A percentile compares a stretch with the other conserved stretches of the same genome.
These are phyloP conservation scores for Neurospora tetraspora DNA, from an alignment of 495 filamentous ascomycete species.

Conservation along the genomic window DNA sequence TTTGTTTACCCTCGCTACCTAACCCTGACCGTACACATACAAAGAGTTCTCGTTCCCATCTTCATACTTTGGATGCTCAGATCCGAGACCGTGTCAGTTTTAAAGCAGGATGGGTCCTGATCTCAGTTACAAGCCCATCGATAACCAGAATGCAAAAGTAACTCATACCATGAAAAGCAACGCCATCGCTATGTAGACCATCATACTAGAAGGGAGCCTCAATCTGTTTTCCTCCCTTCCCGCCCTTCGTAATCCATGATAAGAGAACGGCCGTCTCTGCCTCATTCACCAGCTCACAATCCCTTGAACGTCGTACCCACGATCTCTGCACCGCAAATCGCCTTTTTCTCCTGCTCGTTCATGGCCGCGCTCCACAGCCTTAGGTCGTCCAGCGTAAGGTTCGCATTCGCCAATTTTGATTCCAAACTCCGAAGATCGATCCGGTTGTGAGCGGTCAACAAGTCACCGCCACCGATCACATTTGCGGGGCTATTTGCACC, in stretches of 20 bases:
- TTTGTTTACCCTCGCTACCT: background rate
- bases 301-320: slow-evolving; percentile 34
- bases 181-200: background rate
- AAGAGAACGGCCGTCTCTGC: background rate
- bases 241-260: background rate
- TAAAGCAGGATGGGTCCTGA: background rate
- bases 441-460: background rate
- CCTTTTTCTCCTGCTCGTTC: slow-evolving; percentile 28
- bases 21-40: background rate
- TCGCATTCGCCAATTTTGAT: slow-evolving; percentile 8
- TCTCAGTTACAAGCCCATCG: background rate
- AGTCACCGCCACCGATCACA: slow-evolving; percentile 5
- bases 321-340: slow-evolving; percentile 35
- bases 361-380: slow-evolving; percentile 26
- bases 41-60: background rate
- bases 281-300: slow-evolving; percentile 5
- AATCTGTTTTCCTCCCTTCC: background rate
- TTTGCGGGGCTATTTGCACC: background rate
- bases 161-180: background rate
- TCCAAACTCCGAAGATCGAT: slow-evolving; percentile 14
- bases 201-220: background rate
- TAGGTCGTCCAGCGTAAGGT: slow-evolving; percentile 33
- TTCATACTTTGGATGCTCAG: background rate
- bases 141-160: background rate
- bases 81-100: background rate